Base-by-base conservation (phyloP, 176 grass and related monocot species). In the Bolboschoenus planiculmis region DNA sequence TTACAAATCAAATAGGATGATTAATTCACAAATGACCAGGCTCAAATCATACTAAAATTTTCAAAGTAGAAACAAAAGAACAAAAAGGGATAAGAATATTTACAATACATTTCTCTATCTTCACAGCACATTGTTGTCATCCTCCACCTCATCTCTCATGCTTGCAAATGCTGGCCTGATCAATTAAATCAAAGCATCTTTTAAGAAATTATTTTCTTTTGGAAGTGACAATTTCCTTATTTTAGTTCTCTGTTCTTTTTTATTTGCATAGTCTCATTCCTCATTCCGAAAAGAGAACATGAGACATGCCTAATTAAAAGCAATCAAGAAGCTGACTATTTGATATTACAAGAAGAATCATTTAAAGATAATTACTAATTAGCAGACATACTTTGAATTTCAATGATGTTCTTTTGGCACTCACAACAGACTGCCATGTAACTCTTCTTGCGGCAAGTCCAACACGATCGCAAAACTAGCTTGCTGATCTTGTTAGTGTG, bases 401-500 rank as follows among this genome's bases (percentile, higher is more conserved):
- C 61, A 35, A 65, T 65, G 29, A 65, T 65, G 61, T 65, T 65
- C 30, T 65, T 65, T 65, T 20, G 61, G 61, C 30, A 65, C 30
- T 65, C 61, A 1, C 61, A 35, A 18, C 61, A 65, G 30, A 65
- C 61, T 35, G 61, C 61, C 4, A 16, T 35, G 27, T 6, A 34
- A 36, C 13, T 65, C 61, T 65, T 65, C 61, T 65, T 65, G 61
- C 61, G 61, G 18, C 61, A 65, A 35, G 61, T 65, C 61, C 61
- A 65, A 35, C 61, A 65, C 5, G 31, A 16, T 35, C 14, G 30
- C 31, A 35, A 15, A 65, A 34, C 61, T 16, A 35, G 29, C 30
- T 65, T 65, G 26, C 13, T 65, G 61, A 13, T 65, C 61, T 65
- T 35, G 13, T 65, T 65, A 33, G 61, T 13, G 4, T 15, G 30